Evolutionary conservation across 345 rosid genomes (phyloP).

Genomic region (Euphorbia tirucalli): DNA sequence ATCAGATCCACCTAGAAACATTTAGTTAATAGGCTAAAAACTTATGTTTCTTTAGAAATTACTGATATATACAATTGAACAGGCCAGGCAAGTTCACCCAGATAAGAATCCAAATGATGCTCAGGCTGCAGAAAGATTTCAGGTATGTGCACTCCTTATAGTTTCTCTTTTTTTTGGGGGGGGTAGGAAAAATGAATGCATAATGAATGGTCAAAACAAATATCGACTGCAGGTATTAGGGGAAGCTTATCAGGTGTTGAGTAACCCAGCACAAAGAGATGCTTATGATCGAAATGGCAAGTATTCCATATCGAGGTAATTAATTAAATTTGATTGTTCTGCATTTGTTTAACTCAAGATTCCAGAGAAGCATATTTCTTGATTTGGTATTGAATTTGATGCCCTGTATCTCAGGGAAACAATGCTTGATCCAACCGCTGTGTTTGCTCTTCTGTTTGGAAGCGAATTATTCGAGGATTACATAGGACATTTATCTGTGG

Average conservation of each 20-base stretch:
- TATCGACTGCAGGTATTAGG: conserved; percentile 54
- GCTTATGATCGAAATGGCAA: conserved; percentile 64
- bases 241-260: conserved; percentile 72
- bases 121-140: conserved; percentile 67
- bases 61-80: conserved; percentile 9
- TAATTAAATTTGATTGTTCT: no score
- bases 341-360: no score
- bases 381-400: background rate
- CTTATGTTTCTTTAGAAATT: no score
- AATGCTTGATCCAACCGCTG: conserved; percentile 83
- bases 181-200: no score
- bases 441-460: conserved; percentile 91
- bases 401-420: conserved; percentile 50
- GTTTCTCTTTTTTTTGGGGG: no score
- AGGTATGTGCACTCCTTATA: no score
- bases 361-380: no score
- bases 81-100: conserved; percentile 85
- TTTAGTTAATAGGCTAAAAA: no score
- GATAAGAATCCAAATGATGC: conserved; percentile 77
- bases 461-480: conserved; percentile 94
- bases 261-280: conserved; percentile 62
- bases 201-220: no score
- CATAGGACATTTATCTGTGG: conserved; percentile 83
- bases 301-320: conserved; percentile 49
- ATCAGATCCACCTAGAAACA: no score